A percentile compares a stretch with the other conserved stretches of the same genome.
phyloP scores from a whole-genome alignment of 768 basidiomycete species.

The Lactifluus subvellereus region DNA sequence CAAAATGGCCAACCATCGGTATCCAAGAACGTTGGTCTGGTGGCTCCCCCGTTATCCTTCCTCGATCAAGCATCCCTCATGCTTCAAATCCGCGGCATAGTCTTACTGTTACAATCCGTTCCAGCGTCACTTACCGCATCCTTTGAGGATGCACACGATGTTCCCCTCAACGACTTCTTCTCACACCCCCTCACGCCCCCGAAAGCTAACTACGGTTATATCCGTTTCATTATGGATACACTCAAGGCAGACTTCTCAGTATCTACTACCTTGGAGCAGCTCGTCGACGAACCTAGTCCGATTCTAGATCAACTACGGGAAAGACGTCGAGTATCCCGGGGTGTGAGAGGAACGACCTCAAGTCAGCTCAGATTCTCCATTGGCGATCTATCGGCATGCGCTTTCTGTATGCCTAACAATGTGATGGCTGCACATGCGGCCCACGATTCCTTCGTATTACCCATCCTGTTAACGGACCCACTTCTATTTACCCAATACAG shows the following conservation, averaged over 20 bases:
- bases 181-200: constrained; percentile 56
- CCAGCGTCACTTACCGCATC: not conserved
- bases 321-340: constrained; percentile 5
- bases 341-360: constrained; percentile 16
- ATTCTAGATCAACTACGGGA: not conserved
- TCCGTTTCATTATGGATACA: constrained; percentile 38
- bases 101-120: constrained; percentile 40
- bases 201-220: constrained; percentile 41
- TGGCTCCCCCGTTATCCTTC: constrained; percentile 22
- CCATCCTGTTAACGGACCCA: constrained; percentile 72
- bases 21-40: constrained; percentile 24
- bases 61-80: constrained; percentile 33
- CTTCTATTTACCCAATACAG: constrained; percentile 56
- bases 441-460: constrained; percentile 40
- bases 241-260: constrained; percentile 24
- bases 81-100: constrained; percentile 40
- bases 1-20: constrained; percentile 12
- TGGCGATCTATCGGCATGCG: constrained; percentile 53
- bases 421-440: not conserved
- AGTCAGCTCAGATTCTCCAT: constrained; percentile 30
- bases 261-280: constrained; percentile 12
- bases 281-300: constrained; percentile 7
- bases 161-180: constrained; percentile 41
- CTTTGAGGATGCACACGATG: constrained; percentile 14
- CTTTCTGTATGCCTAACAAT: constrained; percentile 34